phyloP scores from a whole-genome alignment of 192 early-diverging fungal genomes.

The Chytriomyces sp. region DNA sequence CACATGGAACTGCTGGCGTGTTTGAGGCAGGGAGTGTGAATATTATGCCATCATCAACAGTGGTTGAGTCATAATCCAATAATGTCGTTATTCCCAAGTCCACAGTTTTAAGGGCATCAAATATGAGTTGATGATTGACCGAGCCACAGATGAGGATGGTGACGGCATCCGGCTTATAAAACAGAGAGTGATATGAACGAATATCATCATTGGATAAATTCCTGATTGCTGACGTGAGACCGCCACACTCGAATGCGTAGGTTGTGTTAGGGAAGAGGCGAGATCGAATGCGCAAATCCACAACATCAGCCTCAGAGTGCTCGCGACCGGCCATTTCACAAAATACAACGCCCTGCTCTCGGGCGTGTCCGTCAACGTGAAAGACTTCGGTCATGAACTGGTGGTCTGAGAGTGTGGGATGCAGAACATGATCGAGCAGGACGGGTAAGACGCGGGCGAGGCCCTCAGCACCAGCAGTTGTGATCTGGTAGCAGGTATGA shows the following conservation, averaged over 20 bases:
- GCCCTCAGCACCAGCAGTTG: conserved; percentile 65
- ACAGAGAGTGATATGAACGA: conserved; percentile 71
- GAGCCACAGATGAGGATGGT: conserved; percentile 66
- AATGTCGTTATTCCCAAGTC: neutral
- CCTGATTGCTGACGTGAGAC: conserved; percentile 70
- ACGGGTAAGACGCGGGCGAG: conserved; percentile 71
- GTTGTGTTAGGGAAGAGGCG: conserved; percentile 56
- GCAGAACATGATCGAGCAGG: conserved; percentile 79
- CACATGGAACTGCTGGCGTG: neutral
- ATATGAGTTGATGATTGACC: conserved; percentile 51
- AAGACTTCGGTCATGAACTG: conserved; percentile 83
- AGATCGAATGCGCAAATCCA: conserved; percentile 58
- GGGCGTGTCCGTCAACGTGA: conserved; percentile 59
- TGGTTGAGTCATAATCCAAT: neutral
- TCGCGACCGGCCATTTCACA: conserved; percentile 75
- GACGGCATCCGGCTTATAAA: conserved; percentile 72
- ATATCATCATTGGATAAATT: conserved; percentile 75
- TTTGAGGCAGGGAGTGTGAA: conserved; percentile 11
- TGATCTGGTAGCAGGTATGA: conserved; percentile 75
- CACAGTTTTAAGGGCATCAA: conserved; percentile 45
- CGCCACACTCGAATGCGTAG: conserved; percentile 78
- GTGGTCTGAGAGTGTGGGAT: conserved; percentile 68
- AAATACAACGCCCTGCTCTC: conserved; percentile 68
- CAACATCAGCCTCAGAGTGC: conserved; percentile 68
- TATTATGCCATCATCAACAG: neutral